phyloP scores from a whole-genome alignment of 2,329 filamentous ascomycete genomes.

The Tolypocladium sp. region DNA sequence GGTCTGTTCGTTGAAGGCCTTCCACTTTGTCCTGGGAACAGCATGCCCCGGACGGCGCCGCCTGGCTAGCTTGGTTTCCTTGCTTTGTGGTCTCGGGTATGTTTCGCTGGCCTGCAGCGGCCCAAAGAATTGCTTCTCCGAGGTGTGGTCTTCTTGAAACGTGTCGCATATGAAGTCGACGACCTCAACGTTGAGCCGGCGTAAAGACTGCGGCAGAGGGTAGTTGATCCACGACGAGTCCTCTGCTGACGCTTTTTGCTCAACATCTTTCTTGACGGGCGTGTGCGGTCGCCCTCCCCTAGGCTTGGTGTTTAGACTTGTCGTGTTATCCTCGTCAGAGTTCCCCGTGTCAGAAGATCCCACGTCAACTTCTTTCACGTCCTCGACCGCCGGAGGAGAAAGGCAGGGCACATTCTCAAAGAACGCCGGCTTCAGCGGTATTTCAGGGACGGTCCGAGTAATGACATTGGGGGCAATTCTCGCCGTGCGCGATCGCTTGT shows the following conservation, averaged over 20 bases:
- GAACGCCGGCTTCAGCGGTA: constrained; percentile 25
- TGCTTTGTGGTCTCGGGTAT: constrained; percentile 7
- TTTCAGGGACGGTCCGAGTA: constrained; percentile 21
- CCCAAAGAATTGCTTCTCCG: constrained; percentile 38
- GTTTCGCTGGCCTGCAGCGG: constrained; percentile 12
- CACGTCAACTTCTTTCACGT: constrained; percentile 10
- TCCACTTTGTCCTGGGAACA: constrained; percentile 37
- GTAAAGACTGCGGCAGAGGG: constrained; percentile 47
- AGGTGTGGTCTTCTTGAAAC: constrained; percentile 45
- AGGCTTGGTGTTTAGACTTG: not conserved
- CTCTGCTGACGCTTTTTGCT: constrained; percentile 16
- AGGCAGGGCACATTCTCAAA: constrained; percentile 24
- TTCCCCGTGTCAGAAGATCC: constrained; percentile 10
- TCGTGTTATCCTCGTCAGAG: constrained; percentile 1
- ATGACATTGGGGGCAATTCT: constrained; percentile 17
- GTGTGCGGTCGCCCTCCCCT: not conserved
- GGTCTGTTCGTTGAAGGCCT: constrained; percentile 52
- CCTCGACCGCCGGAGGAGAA: constrained; percentile 13
- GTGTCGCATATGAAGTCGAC: constrained; percentile 54
- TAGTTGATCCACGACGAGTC: constrained; percentile 9
- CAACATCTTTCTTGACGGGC: constrained; percentile 7
- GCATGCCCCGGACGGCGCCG: constrained; percentile 1
- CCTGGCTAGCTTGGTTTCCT: constrained; percentile 4
- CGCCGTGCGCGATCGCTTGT: constrained; percentile 23
- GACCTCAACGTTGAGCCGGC: constrained; percentile 41